Percentiles rank a stretch among this genome's conserved stretches.
These are phyloP conservation scores for Termitomyces heimii DNA, from an alignment of 768 basidiomycete genomes.

Conservation along the genomic window DNA sequence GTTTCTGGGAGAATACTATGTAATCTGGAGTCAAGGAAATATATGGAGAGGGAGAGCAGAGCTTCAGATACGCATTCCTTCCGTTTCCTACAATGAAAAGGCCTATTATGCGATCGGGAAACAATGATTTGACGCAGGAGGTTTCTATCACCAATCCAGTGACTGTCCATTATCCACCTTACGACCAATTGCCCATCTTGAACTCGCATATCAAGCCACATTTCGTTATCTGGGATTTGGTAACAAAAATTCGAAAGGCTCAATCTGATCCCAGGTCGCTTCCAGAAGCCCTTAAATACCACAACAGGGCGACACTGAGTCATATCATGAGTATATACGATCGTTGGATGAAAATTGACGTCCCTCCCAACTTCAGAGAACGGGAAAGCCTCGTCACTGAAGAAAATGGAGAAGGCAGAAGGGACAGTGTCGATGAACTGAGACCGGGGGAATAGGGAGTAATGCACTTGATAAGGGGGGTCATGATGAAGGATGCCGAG, in stretches of 20 bases:
- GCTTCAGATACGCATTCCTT: not conserved
- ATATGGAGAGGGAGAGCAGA: not conserved
- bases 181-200: not conserved
- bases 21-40: not conserved
- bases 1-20: not conserved
- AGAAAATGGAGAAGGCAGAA: too few species aligned
- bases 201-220: not conserved
- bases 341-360: too few species aligned
- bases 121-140: not conserved
- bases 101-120: not conserved
- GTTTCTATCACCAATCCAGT: too few species aligned
- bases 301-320: too few species aligned
- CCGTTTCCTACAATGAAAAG: not conserved
- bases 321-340: too few species aligned
- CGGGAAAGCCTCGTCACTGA: too few species aligned
- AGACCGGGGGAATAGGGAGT: not conserved
- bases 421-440: too few species aligned
- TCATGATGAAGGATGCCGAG: too few species aligned
- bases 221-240: not conserved
- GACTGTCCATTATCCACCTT: not conserved
- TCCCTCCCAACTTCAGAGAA: too few species aligned
- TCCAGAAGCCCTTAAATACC: too few species aligned
- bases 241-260: not conserved
- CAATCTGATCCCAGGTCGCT: too few species aligned
- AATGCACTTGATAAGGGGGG: too few species aligned